Percentiles rank a stretch among this genome's conserved stretches.
These are phyloP conservation scores for Ophiostoma perfectum DNA, from an alignment of 2,329 filamentous ascomycete genomes.

Conservation along the genomic window DNA sequence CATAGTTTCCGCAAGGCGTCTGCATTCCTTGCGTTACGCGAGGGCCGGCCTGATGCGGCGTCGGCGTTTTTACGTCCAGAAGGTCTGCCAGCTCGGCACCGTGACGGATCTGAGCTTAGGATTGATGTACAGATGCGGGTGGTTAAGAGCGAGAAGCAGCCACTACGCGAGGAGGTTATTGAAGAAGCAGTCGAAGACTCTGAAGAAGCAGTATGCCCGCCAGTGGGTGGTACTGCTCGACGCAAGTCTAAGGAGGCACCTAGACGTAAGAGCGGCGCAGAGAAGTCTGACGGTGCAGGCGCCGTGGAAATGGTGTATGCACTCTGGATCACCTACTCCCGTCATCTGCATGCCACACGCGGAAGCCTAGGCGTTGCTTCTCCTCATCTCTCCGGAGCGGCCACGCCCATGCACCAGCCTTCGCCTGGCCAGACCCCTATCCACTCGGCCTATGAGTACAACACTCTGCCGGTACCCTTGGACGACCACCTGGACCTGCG, in stretches of 20 bases:
- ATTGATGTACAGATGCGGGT: constrained; percentile 96
- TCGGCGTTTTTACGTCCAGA: constrained; percentile 77
- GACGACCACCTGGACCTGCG: constrained; percentile 8
- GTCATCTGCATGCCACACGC: constrained; percentile 76
- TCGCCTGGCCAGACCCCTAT: constrained; percentile 66
- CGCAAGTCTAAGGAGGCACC: neutral
- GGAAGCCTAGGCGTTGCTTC: constrained; percentile 56
- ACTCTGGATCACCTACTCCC: constrained; percentile 94
- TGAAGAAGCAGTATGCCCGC: neutral
- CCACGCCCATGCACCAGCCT: constrained; percentile 71
- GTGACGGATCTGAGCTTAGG: constrained; percentile 85
- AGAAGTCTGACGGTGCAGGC: neutral
- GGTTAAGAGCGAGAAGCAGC: constrained; percentile 76
- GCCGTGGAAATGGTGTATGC: constrained; percentile 75
- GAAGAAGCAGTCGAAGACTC: constrained; percentile 36
- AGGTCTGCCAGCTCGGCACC: constrained; percentile 77
- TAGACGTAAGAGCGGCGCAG: neutral
- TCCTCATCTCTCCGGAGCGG: constrained; percentile 56
- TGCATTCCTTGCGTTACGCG: constrained; percentile 74
- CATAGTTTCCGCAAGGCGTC: constrained; percentile 89
- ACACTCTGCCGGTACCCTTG: constrained; percentile 46
- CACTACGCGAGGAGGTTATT: constrained; percentile 55
- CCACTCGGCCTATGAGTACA: constrained; percentile 51
- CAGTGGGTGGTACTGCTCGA: neutral
- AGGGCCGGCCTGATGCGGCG: constrained; percentile 73